Base-by-base conservation (phyloP, 2,329 filamentous ascomycete species). In the Sporothrix phasma region DNA sequence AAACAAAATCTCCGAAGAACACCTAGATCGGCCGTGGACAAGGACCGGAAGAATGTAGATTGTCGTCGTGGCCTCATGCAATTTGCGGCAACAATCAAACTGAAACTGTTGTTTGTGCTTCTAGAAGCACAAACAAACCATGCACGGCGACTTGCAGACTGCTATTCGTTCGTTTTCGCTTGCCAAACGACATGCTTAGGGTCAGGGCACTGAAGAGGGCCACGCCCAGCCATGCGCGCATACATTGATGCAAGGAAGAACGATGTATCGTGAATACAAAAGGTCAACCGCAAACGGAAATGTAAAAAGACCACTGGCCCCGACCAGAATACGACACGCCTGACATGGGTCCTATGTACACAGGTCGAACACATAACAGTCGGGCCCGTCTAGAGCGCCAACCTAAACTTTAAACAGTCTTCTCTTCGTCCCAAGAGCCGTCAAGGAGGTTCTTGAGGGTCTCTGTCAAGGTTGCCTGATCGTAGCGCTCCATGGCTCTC, bases 391-490 rank as follows among this genome's bases (percentile, higher is more conserved):
- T 34, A 47, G 10, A 45, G 3, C 29, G n/a, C 26, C 29, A 5
- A 6, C 13, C 10, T 46, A 17, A 22, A 37, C 24, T 22, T 37
- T 26, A 47, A 7, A 22, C 19, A 13, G 4, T 47, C 34, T 34
- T 22, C 17, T 29, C 5, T 11, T 8, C 22, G 41, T 64, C 62
- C 61, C 45, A 39, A n/a, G 43, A 51, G 0, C 63, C 51, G 24
- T 65, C 59, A 1, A 65, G 49, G 3, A 65, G 59, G 41, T 17
- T 17, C 24, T 65, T 45, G 3, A 65, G 51, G 2, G 59, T 19
- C 6, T 5, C 11, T 1, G 64, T 62, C 64, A 65, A 39, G 11
- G 64, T 51, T 15, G 49, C 51, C 59, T 65, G 58, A 51, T 65
- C 64, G 51, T 65, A 65, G 15, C 64, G 22, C 43, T 59, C 64